Conservation (phyloP, 345 rosid species). For the Melaleuca quinquenervia region DNA sequence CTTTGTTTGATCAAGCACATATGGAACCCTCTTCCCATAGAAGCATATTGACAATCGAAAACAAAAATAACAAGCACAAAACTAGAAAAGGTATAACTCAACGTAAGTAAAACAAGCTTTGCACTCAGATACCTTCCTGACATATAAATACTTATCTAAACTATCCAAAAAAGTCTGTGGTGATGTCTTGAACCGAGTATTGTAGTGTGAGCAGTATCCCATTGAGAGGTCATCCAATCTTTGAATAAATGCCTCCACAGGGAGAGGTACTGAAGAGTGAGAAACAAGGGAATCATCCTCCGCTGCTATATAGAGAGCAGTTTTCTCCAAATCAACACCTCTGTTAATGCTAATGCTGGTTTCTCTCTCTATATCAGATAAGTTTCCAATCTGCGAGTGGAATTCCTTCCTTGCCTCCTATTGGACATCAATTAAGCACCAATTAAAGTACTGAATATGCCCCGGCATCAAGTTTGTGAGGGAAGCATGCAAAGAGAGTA, state of each 20-base stretch:
- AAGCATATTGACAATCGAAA: neutral
- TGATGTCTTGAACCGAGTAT: slow-evolving; percentile 18
- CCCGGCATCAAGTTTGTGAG: neutral
- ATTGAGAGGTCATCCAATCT: slow-evolving; percentile 52
- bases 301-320: slow-evolving; percentile 50
- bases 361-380: slow-evolving; percentile 39
- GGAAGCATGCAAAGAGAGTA: neutral
- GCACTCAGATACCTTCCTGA: slow-evolving; percentile 29
- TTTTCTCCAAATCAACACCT: slow-evolving; percentile 41
- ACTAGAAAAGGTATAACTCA: neutral
- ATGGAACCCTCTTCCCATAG: neutral
- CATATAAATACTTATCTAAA: slow-evolving; percentile 34
- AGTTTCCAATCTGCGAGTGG: neutral
- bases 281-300: slow-evolving; percentile 62
- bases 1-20: neutral
- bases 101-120: neutral
- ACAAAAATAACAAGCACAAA: neutral
- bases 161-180: slow-evolving; percentile 36
- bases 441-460: neutral
- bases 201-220: slow-evolving; percentile 39
- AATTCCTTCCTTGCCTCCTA: slow-evolving; percentile 43
- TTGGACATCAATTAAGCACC: neutral
- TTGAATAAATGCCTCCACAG: slow-evolving; percentile 42
- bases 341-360: slow-evolving; percentile 49
- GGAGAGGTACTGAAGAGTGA: slow-evolving; percentile 56